A percentile compares a stretch with the other conserved stretches of the same genome.
Conservation (phyloP, 495 filamentous ascomycete species). For the Penicillium ochrochloron region DNA sequence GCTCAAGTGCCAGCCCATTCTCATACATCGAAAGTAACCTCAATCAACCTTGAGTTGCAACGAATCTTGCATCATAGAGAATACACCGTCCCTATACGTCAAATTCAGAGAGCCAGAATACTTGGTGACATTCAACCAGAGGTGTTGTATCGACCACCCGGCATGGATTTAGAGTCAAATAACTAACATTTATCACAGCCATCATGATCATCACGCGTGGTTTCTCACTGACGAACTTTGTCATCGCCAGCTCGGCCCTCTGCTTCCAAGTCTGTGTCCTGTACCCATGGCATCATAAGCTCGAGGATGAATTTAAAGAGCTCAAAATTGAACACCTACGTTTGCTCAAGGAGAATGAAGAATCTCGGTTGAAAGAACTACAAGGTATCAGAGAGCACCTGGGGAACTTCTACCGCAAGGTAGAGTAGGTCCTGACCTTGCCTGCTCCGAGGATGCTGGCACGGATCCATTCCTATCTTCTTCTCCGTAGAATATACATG, state of each 20-base stretch:
- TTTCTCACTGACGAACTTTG: constrained; percentile 65
- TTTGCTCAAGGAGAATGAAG: constrained; percentile 31
- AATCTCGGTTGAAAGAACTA: constrained; percentile 21
- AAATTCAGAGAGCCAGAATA: not conserved
- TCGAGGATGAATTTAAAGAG: constrained; percentile 63
- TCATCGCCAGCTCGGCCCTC: constrained; percentile 62
- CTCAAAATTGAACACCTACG: constrained; percentile 58
- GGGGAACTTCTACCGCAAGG: not conserved
- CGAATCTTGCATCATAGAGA: not conserved
- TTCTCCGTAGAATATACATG: not conserved
- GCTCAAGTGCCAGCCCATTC: not conserved
- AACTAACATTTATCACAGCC: not conserved
- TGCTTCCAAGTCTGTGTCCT: constrained; percentile 67
- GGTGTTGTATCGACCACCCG: not conserved
- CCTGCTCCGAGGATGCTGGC: not conserved
- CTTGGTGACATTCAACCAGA: not conserved
- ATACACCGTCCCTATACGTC: too few relatives aligned
- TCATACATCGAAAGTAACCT: not conserved
- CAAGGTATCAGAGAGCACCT: constrained; percentile 16
- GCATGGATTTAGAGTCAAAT: too few relatives aligned
- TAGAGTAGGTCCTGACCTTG: not conserved
- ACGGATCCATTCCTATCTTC: not conserved
- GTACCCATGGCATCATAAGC: constrained; percentile 67
- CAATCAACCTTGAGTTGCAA: not conserved
- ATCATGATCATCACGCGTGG: constrained; percentile 59